Base-by-base conservation (phyloP, 2,329 filamentous ascomycete genomes). In the Ophiostoma montium region DNA sequence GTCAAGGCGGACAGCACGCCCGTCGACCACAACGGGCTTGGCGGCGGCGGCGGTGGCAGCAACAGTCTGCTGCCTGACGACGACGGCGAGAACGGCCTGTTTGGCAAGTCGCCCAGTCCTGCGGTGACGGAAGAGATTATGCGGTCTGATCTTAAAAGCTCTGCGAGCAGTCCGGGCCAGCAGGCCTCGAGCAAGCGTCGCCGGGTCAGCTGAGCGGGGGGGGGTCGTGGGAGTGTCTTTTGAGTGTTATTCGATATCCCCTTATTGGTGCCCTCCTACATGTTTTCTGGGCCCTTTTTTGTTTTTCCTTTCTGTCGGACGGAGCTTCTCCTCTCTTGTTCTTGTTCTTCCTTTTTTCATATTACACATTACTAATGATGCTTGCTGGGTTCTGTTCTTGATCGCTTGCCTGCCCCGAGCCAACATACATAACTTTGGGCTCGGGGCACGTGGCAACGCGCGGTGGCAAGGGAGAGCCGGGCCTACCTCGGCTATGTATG, bases 91-190 rank as follows among this genome's bases (percentile, higher is more conserved):
- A n/a, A 50, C n/a, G 44, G 38, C 2, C 49, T 50, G 30, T 50
- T 50, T 47, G 49, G 44, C 36, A 47, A 47, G 13, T 47, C 49
- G 19, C 48, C 49, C 4, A 50, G 49, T 16, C 49, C 49, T 36
- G 49, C 49, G 5, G 12, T 47, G 43, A 50, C 49, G 5, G 49
- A 50, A 18, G 49, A 50, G 49, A 50, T 50, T 19, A 30, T 16
- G 36, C 38, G 49, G 18, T 42, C 36, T 15, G 49, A 50, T 16
- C 35, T 50, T 11, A 23, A 23, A 31, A 47, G 49, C 36, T 16
- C n/a, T 6, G 44, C 31, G 10, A 50, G 39, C 31, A 50, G 48
- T 15, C 48, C 48, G 3, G 31, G 32, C 8, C 42, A 44, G 12
- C 42, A 44, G 12, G 8, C 42, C 5, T 43, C 43, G 35, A 44